phyloP scores from a whole-genome alignment of 1,284 basidiomycete species.

The Fomitiporia mediterranea region DNA sequence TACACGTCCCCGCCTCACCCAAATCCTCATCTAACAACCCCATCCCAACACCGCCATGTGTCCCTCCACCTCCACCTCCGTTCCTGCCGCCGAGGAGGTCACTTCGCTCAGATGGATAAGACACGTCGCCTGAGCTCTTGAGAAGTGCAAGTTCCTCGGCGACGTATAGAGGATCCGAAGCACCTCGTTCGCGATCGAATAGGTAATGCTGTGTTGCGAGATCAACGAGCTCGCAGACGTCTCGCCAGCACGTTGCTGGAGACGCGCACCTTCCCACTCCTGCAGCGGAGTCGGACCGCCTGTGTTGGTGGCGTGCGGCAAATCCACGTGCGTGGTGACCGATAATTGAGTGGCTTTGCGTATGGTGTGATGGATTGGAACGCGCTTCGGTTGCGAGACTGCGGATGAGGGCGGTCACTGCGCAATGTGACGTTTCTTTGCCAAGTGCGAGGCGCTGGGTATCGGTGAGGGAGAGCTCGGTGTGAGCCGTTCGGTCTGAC shows the following conservation, averaged over 20 bases:
- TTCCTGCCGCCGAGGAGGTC: background rate
- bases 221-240: conserved; percentile 70
- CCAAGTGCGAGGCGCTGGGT: conserved; percentile 61
- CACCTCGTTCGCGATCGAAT: conserved; percentile 72
- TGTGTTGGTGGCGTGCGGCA: conserved; percentile 16
- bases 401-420: conserved; percentile 64
- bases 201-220: conserved; percentile 79
- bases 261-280: conserved; percentile 38
- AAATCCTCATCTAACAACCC: conserved; percentile 1
- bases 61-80: background rate
- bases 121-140: conserved; percentile 43
- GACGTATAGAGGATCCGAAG: conserved; percentile 68
- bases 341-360: conserved; percentile 28
- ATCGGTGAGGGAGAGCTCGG: conserved; percentile 42
- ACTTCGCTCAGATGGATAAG: background rate
- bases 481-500: background rate
- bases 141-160: conserved; percentile 75
- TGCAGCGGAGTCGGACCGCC: conserved; percentile 11
- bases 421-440: conserved; percentile 62
- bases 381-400: conserved; percentile 45
- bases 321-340: conserved; percentile 22
- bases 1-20: conserved; percentile 39
- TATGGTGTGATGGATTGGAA: conserved; percentile 39
- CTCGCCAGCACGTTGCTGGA: conserved; percentile 63
- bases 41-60: background rate